Evolutionary conservation across 257 asterid genomes (phyloP).

Genomic region (Paraleonurus japonicus): DNA sequence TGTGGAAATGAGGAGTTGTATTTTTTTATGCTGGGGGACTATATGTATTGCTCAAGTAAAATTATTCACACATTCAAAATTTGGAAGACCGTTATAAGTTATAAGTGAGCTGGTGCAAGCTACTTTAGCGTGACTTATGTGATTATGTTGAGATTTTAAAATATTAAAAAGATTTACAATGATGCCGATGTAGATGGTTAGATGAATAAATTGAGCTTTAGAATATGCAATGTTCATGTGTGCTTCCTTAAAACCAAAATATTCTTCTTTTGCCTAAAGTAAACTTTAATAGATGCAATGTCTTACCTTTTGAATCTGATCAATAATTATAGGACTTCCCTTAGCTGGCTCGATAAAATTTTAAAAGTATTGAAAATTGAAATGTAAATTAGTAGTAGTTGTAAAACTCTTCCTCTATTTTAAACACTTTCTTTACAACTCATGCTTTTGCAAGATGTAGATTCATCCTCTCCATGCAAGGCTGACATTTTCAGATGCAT

Average conservation of each 20-base stretch:
- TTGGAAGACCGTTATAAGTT: background rate
- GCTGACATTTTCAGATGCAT: constrained; percentile 83
- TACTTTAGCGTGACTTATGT: no score
- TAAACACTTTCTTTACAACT: background rate
- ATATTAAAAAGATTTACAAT: no score
- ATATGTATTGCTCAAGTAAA: background rate
- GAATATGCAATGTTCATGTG: background rate
- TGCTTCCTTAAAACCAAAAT: background rate
- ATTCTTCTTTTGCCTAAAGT: background rate
- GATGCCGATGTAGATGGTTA: background rate
- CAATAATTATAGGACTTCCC: no score
- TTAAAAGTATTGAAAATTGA: no score
- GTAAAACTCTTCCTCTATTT: background rate
- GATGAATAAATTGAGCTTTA: background rate
- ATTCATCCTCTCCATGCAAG: constrained; percentile 94
- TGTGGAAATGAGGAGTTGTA: background rate
- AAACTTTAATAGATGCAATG: background rate
- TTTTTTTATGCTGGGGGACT: background rate
- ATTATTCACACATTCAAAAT: background rate
- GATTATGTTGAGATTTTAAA: no score
- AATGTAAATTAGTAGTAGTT: background rate
- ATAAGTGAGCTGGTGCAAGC: background rate
- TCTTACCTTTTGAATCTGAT: background rate
- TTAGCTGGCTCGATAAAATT: background rate
- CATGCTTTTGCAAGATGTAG: constrained; percentile 52